Evolutionary conservation across 2,329 filamentous ascomycete genomes (phyloP).

Genomic region (Magnaporthiopsis poae): DNA sequence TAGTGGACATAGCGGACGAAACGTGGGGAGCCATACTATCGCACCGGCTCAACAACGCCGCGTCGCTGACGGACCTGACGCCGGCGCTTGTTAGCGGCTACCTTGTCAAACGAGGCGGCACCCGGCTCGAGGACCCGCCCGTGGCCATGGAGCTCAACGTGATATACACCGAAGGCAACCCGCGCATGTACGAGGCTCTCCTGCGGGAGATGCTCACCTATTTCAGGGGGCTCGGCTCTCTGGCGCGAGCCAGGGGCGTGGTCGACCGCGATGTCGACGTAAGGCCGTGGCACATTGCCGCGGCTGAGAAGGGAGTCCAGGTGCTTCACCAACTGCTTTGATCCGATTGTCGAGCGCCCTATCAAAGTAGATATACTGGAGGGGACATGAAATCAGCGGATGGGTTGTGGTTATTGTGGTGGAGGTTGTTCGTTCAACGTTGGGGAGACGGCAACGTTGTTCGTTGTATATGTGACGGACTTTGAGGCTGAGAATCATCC

Average conservation of each 20-base stretch:
- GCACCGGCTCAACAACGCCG: slow-evolving; percentile 49
- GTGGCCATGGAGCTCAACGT: slow-evolving; percentile 55
- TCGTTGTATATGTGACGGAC: neutral
- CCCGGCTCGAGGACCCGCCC: slow-evolving; percentile 46
- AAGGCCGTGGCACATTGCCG: slow-evolving; percentile 70
- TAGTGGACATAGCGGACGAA: slow-evolving; percentile 65
- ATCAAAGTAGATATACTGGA: neutral
- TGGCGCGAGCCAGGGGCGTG: slow-evolving; percentile 58
- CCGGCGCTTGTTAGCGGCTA: slow-evolving; percentile 55
- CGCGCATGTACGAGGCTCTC: slow-evolving; percentile 50
- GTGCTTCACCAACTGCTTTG: slow-evolving; percentile 57
- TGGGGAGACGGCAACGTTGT: neutral
- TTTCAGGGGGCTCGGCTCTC: slow-evolving; percentile 57
- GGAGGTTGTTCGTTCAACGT: too few species aligned
- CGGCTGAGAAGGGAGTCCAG: slow-evolving; percentile 57
- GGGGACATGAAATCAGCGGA: neutral
- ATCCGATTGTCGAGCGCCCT: slow-evolving; percentile 13
- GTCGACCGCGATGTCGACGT: slow-evolving; percentile 49
- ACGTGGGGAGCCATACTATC: slow-evolving; percentile 65
- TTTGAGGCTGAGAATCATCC: neutral
- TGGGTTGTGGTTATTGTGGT: neutral
- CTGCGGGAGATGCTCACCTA: slow-evolving; percentile 61
- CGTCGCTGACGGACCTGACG: slow-evolving; percentile 41
- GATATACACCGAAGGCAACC: slow-evolving; percentile 44
- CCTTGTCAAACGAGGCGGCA: slow-evolving; percentile 53